Base-by-base conservation (phyloP, 164 flowering plant genomes). In the Dillenia turbinata region DNA sequence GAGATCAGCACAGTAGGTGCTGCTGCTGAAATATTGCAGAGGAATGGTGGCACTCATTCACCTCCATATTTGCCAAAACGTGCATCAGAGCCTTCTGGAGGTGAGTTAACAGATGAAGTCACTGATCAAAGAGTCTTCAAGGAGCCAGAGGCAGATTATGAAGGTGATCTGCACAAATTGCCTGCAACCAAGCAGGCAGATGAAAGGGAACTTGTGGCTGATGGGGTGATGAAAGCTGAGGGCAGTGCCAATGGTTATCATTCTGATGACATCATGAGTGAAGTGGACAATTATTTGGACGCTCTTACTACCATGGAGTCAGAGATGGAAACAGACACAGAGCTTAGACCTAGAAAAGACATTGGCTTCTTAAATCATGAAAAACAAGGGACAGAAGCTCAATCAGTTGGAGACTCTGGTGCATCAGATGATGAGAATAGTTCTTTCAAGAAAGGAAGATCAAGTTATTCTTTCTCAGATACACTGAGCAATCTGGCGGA, bases 301-400 rank as follows among this genome's bases (percentile, higher is more conserved):
- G 96, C 98, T 63, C 88, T 83, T 66, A 53, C 87, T 56, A 83
- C 85, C 44, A 81, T 90, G 82, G 99, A 92, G 9, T 81, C 92
- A 15, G 97, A 95, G 78, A 65, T 78, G 56, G 97, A 88, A 61
- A 88, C 85, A 45, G 94, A 86, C 55, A 68, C 73, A 61, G 94
- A 86, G 12, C 60, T 63, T 64, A 78, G 69, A 70, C 56, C 67
- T 49, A 87, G 78, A 69, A 62, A 56, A 40, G 65, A 74, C 61
- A 10, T 5, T 0, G 58, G 61, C 17, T 71, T 71, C 52, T 49
- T 54, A 61, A 66, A 54, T 52, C 55, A 61, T 26, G 72, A 61
- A 53, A 77, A 56, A 40, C 66, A 58, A 53, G 69, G 54, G 55
- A 51, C 60, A 54, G 77, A 74, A 73, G 75, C 81, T 55, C 88